Evolutionary conservation across 2,329 filamentous ascomycete species (phyloP).

Genomic region (Tolypocladium tundrense): DNA sequence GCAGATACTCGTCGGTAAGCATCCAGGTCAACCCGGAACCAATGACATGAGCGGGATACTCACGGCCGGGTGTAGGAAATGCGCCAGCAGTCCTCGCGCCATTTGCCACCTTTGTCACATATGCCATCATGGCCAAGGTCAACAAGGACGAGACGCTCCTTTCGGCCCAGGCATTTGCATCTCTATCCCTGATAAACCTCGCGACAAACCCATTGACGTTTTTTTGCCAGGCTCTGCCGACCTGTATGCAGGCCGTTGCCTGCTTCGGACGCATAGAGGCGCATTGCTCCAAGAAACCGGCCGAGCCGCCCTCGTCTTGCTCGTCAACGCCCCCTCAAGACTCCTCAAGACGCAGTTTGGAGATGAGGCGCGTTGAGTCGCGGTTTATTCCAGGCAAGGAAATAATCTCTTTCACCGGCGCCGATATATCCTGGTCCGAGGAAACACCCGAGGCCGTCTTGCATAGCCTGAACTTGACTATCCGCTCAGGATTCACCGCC

Average conservation of each 20-base stretch:
- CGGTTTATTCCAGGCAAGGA: background rate
- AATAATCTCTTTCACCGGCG: background rate
- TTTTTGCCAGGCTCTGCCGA: background rate
- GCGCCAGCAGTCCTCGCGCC: background rate
- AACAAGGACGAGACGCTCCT: background rate
- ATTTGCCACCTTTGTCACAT: background rate
- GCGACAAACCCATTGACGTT: background rate
- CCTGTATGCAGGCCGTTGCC: conserved; percentile 1
- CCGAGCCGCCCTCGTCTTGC: background rate
- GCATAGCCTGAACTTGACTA: background rate
- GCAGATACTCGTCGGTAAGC: background rate
- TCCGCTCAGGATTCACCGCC: background rate
- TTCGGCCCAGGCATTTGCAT: background rate
- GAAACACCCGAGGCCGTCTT: background rate
- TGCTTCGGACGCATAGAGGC: background rate
- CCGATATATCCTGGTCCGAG: background rate
- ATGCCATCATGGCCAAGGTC: background rate
- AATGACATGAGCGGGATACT: background rate
- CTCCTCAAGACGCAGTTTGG: background rate
- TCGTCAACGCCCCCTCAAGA: too few relatives aligned
- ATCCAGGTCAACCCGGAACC: too few relatives aligned
- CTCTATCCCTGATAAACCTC: background rate
- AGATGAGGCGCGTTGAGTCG: background rate
- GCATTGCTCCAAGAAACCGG: background rate
- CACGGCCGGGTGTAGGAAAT: background rate